Evolutionary conservation across 148 eudicot species (phyloP), one percentile per base, ranked within the genome.

Genomic region (Vaccinium macrocarpon): DNA sequence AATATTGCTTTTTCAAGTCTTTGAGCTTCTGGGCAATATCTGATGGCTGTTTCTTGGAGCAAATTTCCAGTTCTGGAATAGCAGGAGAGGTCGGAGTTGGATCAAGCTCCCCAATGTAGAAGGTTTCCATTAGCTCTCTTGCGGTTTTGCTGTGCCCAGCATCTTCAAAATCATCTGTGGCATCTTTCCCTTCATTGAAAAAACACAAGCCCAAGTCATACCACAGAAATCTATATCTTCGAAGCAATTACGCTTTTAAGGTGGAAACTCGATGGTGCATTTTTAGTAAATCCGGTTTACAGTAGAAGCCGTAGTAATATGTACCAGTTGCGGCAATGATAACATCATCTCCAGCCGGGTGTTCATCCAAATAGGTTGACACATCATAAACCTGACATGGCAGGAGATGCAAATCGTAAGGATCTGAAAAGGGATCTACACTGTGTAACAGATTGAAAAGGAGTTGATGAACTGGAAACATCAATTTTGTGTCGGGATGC

Each of bases 301-400:
- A 35, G 38, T 35, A 35, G 38, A 35, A 35, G 38, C 38, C 70
- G 15, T 23, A 32, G 52, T n/a, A 21, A 32, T 68, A 55, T 10
- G 56, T 92, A 94, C 99, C 99, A 21, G 91, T 90, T 79, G 90
- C 91, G 48, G 71, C 81, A 71, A 94, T 88, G 83, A 96, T 79
- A n/a, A 96, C 95, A 81, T 96, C 99, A 32, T 96, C 97, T 83
- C 99, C 99, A 46, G 98, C 99, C 2, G 99, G 99, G 80, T 96
- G 99, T 16, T 96, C 99, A 57, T 96, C 98, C 86, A 96, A 38
- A 88, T 96, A 96, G 50, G 94, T 49, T 61, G 99, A 87, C 79
- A 96, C 99, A 84, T 96, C 99, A 87, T 94, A 96, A 59, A 96
- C 99, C 99, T 96, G 91, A 48, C 35, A 78, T 83, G 64, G 29